A percentile compares a stretch with the other conserved stretches of the same genome.
These are phyloP conservation scores for Glycine latifolia DNA, from an alignment of 306 rosid genomes.

Conservation along the genomic window DNA sequence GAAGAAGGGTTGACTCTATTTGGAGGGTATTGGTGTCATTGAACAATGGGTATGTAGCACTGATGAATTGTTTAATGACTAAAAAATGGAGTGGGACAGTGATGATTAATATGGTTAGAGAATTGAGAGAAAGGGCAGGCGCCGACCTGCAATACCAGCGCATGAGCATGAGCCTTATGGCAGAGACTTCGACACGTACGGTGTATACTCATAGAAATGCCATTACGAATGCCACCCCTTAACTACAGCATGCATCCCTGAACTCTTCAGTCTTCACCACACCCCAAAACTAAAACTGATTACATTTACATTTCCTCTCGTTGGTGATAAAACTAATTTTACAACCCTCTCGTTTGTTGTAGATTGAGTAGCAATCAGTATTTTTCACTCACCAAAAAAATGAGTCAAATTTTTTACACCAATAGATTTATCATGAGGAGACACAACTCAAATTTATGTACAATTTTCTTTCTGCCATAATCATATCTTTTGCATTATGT, in stretches of 20 bases:
- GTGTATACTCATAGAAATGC: background rate
- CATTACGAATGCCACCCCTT: background rate
- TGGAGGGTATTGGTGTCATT: background rate
- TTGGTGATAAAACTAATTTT: too few relatives aligned
- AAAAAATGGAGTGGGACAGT: constrained; percentile 31
- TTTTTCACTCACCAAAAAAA: too few relatives aligned
- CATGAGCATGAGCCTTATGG: constrained; percentile 38
- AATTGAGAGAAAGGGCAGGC: constrained; percentile 19
- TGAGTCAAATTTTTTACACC: too few relatives aligned
- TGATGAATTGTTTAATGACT: background rate
- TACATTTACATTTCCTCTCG: background rate
- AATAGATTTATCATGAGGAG: too few relatives aligned
- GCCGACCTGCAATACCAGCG: constrained; percentile 57
- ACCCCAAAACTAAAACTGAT: too few relatives aligned
- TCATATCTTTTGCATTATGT: too few relatives aligned
- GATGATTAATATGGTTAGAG: constrained; percentile 53
- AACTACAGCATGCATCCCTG: background rate
- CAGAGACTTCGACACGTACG: constrained; percentile 45
- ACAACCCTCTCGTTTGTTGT: too few relatives aligned
- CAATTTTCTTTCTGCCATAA: too few relatives aligned
- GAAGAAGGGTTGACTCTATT: constrained; percentile 48
- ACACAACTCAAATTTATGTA: too few relatives aligned
- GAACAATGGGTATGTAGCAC: background rate
- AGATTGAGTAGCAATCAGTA: too few relatives aligned
- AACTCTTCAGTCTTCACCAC: background rate